Evolutionary conservation across 371 early-diverging fungal genomes (phyloP).

Genomic region (Mucor lusitanicus): DNA sequence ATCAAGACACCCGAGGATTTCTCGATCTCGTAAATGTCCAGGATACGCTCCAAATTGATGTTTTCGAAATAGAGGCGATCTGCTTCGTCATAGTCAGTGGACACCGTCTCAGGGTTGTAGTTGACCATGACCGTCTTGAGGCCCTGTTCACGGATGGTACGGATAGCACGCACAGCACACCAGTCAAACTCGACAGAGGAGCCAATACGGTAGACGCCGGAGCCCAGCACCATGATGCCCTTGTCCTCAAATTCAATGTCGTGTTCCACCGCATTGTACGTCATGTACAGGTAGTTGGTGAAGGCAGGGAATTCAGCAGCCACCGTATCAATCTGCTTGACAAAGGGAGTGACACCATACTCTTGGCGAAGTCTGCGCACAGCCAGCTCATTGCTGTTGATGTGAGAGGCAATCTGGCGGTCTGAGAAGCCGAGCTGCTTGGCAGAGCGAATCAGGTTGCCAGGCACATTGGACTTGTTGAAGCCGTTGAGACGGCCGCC

Average conservation of each 20-base stretch:
- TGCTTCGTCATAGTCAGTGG: slow-evolving; percentile 96
- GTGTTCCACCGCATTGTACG: slow-evolving; percentile 90
- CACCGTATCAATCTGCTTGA: slow-evolving; percentile 96
- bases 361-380: slow-evolving; percentile 81
- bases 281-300: slow-evolving; percentile 96
- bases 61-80: slow-evolving; percentile 95
- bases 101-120: slow-evolving; percentile 97
- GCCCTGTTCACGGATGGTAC: slow-evolving; percentile 79
- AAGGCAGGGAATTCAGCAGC: slow-evolving; percentile 96
- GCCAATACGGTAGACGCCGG: slow-evolving; percentile 96
- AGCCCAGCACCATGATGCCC: slow-evolving; percentile 93
- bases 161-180: slow-evolving; percentile 93
- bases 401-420: slow-evolving; percentile 72
- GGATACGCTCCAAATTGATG: slow-evolving; percentile 86
- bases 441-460: slow-evolving; percentile 63
- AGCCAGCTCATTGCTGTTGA: slow-evolving; percentile 85
- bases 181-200: slow-evolving; percentile 96
- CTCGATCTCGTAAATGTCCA: slow-evolving; percentile 94
- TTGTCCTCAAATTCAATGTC: slow-evolving; percentile 87
- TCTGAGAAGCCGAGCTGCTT: slow-evolving; percentile 95
- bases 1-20: slow-evolving; percentile 82
- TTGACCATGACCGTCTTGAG: slow-evolving; percentile 94
- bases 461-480: slow-evolving; percentile 54
- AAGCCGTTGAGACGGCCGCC: slow-evolving; percentile 47
- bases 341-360: slow-evolving; percentile 84